Evolutionary conservation across 2,329 filamentous ascomycete species (phyloP).

Genomic region (Penicillium polonicum): DNA sequence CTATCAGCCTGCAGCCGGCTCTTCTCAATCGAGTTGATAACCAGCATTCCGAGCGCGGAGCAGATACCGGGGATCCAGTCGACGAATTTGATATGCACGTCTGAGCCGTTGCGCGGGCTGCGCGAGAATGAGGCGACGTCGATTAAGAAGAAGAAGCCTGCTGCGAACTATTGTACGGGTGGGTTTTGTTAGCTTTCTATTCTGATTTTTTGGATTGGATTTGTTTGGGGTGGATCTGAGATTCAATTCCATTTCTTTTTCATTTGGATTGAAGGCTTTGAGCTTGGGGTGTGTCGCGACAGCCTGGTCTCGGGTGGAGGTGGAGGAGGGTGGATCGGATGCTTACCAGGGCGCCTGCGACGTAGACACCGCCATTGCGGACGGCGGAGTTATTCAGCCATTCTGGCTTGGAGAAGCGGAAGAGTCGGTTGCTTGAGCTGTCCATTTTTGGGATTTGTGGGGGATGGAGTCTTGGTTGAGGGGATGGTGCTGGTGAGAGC

Average conservation of each 20-base stretch:
- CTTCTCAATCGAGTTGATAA: conserved; percentile 72
- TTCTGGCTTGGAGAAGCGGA: conserved; percentile 65
- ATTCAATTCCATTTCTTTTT: background rate
- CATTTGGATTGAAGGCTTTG: background rate
- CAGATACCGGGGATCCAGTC: conserved; percentile 73
- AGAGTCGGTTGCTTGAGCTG: conserved; percentile 57
- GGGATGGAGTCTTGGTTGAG: background rate
- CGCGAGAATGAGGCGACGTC: conserved; percentile 65
- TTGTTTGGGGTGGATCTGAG: background rate
- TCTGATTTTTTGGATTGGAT: background rate
- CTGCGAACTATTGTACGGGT: conserved; percentile 56
- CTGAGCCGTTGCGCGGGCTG: conserved; percentile 59
- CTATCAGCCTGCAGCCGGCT: conserved; percentile 62
- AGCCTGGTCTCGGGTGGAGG: background rate
- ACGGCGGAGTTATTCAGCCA: conserved; percentile 66
- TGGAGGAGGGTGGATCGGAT: conserved; percentile 9
- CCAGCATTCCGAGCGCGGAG: conserved; percentile 67
- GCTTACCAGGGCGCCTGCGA: conserved; percentile 63
- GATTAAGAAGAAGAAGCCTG: conserved; percentile 69
- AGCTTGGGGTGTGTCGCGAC: background rate
- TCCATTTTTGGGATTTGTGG: conserved; percentile 32
- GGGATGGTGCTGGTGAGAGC: conserved; percentile 6
- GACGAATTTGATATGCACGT: conserved; percentile 66
- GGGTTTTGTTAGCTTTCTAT: background rate
- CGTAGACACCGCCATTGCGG: conserved; percentile 65